These are phyloP conservation scores for Orbilia oligospora DNA, from an alignment of 2,329 filamentous ascomycete genomes.

Conservation along the genomic window DNA sequence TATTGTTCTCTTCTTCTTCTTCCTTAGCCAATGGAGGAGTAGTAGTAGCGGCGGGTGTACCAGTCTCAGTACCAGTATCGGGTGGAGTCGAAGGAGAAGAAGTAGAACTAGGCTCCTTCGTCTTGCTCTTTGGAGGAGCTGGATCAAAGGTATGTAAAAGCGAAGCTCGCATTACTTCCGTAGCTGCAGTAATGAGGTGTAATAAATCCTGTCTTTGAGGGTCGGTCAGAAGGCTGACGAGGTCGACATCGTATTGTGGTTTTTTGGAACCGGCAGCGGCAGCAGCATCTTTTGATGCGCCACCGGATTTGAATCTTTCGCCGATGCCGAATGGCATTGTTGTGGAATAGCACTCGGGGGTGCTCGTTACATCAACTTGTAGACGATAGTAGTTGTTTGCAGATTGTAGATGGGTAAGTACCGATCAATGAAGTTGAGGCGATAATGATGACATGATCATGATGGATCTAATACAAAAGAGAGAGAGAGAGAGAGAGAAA, in stretches of 20 bases:
- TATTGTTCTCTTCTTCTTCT: no score
- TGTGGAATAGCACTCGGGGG: background rate
- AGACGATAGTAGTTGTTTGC: no score
- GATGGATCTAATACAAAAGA: no score
- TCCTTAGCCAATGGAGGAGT: constrained; percentile 57
- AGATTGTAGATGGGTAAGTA: background rate
- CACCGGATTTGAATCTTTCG: constrained; percentile 28
- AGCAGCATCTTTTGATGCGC: constrained; percentile 1
- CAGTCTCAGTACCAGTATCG: background rate
- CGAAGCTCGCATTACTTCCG: constrained; percentile 55
- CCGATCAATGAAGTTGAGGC: background rate
- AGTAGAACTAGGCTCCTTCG: constrained; percentile 11
- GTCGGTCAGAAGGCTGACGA: constrained; percentile 62
- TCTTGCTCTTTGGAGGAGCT: constrained; percentile 37
- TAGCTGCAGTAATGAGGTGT: constrained; percentile 57
- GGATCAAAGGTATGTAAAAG: constrained; percentile 42
- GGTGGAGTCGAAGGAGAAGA: background rate
- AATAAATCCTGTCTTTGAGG: constrained; percentile 62
- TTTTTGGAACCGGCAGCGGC: background rate
- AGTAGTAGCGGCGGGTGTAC: background rate
- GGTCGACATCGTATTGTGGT: constrained; percentile 57
- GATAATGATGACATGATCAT: background rate
- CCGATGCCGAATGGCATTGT: constrained; percentile 58
- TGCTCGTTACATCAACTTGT: no score
- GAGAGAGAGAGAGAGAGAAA: background rate